Base-by-base conservation (phyloP, 768 basidiomycete species). In the Hypholoma fasciculare region DNA sequence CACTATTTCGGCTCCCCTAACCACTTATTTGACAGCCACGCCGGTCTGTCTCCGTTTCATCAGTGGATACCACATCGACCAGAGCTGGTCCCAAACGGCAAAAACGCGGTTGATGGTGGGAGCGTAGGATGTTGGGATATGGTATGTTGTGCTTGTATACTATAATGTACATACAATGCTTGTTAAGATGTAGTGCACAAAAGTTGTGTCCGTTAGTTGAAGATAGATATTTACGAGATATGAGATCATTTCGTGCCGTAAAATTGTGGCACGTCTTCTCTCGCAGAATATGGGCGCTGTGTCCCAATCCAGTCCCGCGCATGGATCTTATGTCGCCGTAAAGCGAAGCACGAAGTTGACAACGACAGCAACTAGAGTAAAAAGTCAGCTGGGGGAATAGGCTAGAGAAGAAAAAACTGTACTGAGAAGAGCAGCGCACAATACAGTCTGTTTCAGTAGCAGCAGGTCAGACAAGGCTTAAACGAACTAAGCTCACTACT, bases 321-420 rank as follows among this genome's bases (percentile, higher is more conserved):
- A 39, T 9, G 17, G 26, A 52, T 19, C 17, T 54, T 53, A 62
- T 51, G 64, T 57, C 48, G 77, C 68, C 8, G 89, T 83, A 72
- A 94, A 93, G 49, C 92, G 86, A 59, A 96, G 80, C 59, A 92
- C 76, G 64, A 96, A 94, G 72, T 95, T 96, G 76, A 87, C 85
- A 56, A 91, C 75, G 64, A 95, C 84, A 44, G 94, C 92, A 56
- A 88, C 92, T 94, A 7, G 61, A 60, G 43, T 38, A 30, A 9
- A 34, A 34, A 47, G 61, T 37, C 65, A 60, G 56, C 53, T 17
- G 20, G 13, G 23, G 44, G 38, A 26, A 34, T 11, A 55, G 61
- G 27, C 19, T 53, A 50, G 36, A 40, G 20, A 17, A 27, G n/a
- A 16, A 27, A 53, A 42, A 39, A 17, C 71, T 81, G 48, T 73